Percentiles rank a stretch among this genome's conserved stretches.
phyloP scores from a whole-genome alignment of 495 filamentous ascomycete species.

The Sordaria brevicollis region DNA sequence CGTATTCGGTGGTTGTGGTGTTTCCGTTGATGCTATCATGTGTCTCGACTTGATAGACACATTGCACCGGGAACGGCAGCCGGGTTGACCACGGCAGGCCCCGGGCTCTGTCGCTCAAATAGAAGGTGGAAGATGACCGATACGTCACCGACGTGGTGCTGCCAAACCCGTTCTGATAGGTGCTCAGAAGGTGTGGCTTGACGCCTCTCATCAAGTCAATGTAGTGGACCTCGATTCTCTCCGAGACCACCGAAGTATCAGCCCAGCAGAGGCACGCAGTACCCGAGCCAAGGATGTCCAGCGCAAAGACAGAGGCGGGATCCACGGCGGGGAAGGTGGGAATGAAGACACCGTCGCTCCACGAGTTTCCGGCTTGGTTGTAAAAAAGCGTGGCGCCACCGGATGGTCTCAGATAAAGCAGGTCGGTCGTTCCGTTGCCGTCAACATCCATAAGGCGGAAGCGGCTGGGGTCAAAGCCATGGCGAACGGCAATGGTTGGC shows the following conservation, averaged over 20 bases:
- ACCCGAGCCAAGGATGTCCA: slow-evolving; percentile 27
- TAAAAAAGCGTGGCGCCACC: slow-evolving; percentile 6
- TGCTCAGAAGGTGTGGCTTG: slow-evolving; percentile 3
- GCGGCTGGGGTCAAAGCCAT: slow-evolving; percentile 4
- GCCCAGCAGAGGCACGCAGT: slow-evolving; percentile 21
- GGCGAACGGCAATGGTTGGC: slow-evolving; percentile 11
- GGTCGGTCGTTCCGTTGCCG: slow-evolving; percentile 24
- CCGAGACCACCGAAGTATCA: not conserved
- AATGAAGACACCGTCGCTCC: slow-evolving; percentile 6
- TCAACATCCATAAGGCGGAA: slow-evolving; percentile 23
- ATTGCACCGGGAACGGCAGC: slow-evolving; percentile 24
- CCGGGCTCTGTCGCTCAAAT: slow-evolving; percentile 10
- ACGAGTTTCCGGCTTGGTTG: slow-evolving; percentile 19
- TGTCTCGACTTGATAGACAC: slow-evolving; percentile 3
- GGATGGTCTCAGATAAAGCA: slow-evolving; percentile 16
- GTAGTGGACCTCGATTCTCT: slow-evolving; percentile 1
- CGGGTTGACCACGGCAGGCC: slow-evolving; percentile 21
- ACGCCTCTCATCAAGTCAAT: slow-evolving; percentile 5
- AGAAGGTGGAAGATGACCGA: slow-evolving; percentile 20
- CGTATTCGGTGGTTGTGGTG: slow-evolving; percentile 6
- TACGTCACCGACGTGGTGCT: slow-evolving; percentile 6
- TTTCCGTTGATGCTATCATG: slow-evolving; percentile 13
- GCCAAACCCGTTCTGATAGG: not conserved
- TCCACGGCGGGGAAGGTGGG: slow-evolving; percentile 9
- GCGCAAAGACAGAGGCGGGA: not conserved